phyloP scores from a whole-genome alignment of 2,329 filamentous ascomycete species.

The Cladosporium sp. region DNA sequence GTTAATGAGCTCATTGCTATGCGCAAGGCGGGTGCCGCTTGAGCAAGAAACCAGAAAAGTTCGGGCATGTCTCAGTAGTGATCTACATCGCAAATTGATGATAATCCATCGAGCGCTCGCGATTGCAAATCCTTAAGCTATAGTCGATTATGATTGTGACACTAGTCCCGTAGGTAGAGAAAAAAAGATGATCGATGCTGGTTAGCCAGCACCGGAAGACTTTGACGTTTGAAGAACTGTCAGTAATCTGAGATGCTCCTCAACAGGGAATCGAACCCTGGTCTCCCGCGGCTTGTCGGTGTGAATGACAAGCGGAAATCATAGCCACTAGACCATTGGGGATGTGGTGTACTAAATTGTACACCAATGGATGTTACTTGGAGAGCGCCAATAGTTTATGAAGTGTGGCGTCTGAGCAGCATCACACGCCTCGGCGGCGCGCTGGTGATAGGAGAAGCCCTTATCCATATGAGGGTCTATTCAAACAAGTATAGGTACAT shows the following conservation, averaged over 20 bases:
- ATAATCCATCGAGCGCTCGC: background rate
- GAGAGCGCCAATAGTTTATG: background rate
- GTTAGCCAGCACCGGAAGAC: constrained; percentile 15
- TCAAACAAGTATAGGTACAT: background rate
- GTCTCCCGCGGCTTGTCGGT: constrained; percentile 18
- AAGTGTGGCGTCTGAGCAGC: background rate
- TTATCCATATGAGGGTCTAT: background rate
- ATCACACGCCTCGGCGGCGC: background rate
- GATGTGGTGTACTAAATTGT: constrained; percentile 12
- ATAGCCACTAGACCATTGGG: constrained; percentile 20
- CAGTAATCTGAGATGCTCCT: constrained; percentile 11
- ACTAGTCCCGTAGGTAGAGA: background rate
- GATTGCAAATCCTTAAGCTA: background rate
- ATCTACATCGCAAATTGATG: background rate
- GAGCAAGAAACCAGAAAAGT: background rate
- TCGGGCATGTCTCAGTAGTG: background rate
- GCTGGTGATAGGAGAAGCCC: background rate
- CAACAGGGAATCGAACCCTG: constrained; percentile 20
- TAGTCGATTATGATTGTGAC: background rate
- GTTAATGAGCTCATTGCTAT: constrained; percentile 35
- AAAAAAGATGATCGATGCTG: background rate
- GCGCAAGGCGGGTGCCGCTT: constrained; percentile 21
- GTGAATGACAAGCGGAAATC: constrained; percentile 17
- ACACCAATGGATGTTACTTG: constrained; percentile 13
- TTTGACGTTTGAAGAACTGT: constrained; percentile 13